Conservation (phyloP, 768 basidiomycete species). For the Coprinopsis sp. region DNA sequence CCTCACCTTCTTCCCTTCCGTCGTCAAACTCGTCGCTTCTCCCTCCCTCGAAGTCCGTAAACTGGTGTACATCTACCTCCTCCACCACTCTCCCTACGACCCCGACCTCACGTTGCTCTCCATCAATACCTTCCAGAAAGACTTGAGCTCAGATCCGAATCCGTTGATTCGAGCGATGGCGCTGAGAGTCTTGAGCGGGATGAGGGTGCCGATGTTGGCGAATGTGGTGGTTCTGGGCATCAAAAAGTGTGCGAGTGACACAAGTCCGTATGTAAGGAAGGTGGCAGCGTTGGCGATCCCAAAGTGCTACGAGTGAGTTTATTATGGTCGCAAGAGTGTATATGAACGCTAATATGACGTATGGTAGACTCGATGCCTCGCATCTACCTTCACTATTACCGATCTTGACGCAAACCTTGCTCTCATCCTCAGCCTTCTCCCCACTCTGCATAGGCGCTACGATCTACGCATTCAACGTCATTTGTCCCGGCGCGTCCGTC, state of each 20-base stretch:
- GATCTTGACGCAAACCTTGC: slow-evolving; percentile 53
- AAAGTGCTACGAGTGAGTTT: slow-evolving; percentile 67
- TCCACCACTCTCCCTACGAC: slow-evolving; percentile 89
- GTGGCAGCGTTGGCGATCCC: slow-evolving; percentile 87
- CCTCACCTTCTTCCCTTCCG: slow-evolving; percentile 78
- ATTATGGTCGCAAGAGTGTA: not conserved
- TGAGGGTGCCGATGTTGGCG: slow-evolving; percentile 85
- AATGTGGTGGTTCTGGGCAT: slow-evolving; percentile 83
- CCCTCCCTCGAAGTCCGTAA: slow-evolving; percentile 92
- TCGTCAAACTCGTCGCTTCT: slow-evolving; percentile 95
- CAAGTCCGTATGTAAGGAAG: slow-evolving; percentile 93
- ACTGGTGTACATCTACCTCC: slow-evolving; percentile 95
- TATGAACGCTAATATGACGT: not conserved
- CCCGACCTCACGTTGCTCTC: slow-evolving; percentile 93
- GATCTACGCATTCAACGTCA: slow-evolving; percentile 75
- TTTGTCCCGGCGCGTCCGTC: slow-evolving; percentile 67
- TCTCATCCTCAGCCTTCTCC: slow-evolving; percentile 32
- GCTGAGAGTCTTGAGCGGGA: slow-evolving; percentile 85
- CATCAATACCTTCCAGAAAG: slow-evolving; percentile 98
- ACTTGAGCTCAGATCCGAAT: slow-evolving; percentile 77
- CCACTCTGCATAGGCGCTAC: slow-evolving; percentile 87
- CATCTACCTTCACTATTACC: slow-evolving; percentile 70
- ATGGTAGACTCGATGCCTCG: slow-evolving; percentile 61
- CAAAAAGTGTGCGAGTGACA: slow-evolving; percentile 87
- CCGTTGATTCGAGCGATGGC: slow-evolving; percentile 97